phyloP scores from a whole-genome alignment of 2,329 filamentous ascomycete species.

The Sclerotinia subarctica region DNA sequence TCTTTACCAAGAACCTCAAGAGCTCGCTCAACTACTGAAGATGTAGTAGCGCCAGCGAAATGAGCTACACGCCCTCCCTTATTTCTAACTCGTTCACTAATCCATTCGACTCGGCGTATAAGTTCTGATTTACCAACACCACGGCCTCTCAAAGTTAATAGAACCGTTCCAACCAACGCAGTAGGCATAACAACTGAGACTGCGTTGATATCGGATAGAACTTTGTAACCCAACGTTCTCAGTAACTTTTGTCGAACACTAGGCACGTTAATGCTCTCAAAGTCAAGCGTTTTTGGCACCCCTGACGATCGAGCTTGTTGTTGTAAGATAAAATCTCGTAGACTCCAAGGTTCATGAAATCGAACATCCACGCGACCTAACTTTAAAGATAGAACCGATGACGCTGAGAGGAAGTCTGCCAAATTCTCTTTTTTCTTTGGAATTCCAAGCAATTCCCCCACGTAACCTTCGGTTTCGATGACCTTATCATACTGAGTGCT shows the following conservation, averaged over 20 bases:
- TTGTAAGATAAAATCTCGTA: conserved; percentile 75
- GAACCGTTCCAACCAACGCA: conserved; percentile 87
- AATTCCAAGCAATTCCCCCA: conserved; percentile 86
- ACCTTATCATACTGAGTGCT: conserved; percentile 99
- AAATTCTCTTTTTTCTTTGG: conserved; percentile 96
- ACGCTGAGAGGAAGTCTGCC: conserved; percentile 79
- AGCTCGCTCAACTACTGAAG: conserved; percentile 81
- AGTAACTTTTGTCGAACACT: conserved; percentile 61
- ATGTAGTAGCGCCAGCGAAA: conserved; percentile 76
- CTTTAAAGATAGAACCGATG: conserved; percentile 82
- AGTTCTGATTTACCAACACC: conserved; percentile 87
- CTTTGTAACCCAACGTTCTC: conserved; percentile 84
- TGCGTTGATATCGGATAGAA: conserved; percentile 89
- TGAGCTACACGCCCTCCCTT: conserved; percentile 93
- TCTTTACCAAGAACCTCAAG: conserved; percentile 89
- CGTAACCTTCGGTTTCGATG: conserved; percentile 95
- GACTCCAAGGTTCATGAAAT: conserved; percentile 94
- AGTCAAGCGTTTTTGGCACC: conserved; percentile 47
- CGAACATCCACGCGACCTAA: conserved; percentile 91
- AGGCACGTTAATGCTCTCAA: conserved; percentile 44
- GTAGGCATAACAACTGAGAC: conserved; percentile 99
- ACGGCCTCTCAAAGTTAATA: conserved; percentile 85
- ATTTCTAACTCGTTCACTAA: conserved; percentile 73
- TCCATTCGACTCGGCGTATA: conserved; percentile 84
- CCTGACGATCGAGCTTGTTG: conserved; percentile 61